Evolutionary conservation across 2,329 filamentous ascomycete genomes (phyloP).

Genomic region (Talaromyces pinophilus): DNA sequence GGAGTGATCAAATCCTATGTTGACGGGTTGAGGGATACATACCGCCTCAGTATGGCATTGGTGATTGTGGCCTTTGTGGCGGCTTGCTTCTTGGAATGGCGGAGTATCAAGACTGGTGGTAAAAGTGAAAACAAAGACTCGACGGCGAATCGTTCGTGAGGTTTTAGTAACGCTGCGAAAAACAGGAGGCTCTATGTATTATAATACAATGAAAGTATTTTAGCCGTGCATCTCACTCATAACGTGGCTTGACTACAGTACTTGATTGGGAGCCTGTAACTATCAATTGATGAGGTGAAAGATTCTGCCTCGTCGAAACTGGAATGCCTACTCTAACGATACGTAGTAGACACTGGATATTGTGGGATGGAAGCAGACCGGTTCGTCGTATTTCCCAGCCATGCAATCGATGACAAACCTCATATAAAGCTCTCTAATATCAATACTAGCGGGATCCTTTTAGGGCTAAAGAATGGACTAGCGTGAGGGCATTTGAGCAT

Average conservation of each 20-base stretch:
- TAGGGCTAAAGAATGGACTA: neutral
- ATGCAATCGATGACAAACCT: neutral
- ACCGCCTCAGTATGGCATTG: constrained; percentile 28
- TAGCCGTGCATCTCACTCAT: neutral
- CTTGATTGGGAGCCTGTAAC: neutral
- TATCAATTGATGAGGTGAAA: neutral
- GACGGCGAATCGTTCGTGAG: neutral
- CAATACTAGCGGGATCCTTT: neutral
- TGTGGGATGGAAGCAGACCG: neutral
- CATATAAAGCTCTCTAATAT: neutral
- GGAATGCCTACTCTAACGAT: neutral
- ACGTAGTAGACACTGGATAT: neutral
- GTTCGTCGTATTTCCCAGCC: neutral
- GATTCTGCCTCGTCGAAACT: neutral
- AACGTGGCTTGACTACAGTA: neutral
- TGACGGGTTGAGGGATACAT: constrained; percentile 27
- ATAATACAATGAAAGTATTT: neutral
- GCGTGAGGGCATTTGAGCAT: constrained; percentile 11
- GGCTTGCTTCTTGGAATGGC: constrained; percentile 30
- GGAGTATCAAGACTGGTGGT: constrained; percentile 29
- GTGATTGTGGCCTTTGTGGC: constrained; percentile 26
- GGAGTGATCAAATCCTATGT: constrained; percentile 29
- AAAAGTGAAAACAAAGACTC: constrained; percentile 21
- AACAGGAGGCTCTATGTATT: neutral
- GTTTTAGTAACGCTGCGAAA: neutral